Base-by-base conservation (phyloP, 768 basidiomycete species). In the Boletus patriciae region DNA sequence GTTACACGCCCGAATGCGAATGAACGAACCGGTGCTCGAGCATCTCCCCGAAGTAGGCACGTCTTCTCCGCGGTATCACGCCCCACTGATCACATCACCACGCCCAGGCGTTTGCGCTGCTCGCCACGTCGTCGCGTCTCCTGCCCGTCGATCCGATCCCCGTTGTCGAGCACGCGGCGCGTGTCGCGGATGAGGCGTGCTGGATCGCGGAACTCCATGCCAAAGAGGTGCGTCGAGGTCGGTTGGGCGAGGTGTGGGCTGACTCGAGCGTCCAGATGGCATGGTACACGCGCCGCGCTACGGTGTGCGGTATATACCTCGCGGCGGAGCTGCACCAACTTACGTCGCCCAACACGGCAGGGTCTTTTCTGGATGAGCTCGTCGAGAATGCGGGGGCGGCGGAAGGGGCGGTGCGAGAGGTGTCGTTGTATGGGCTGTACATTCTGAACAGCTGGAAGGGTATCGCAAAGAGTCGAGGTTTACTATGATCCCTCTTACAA, bases 321-420 rank as follows among this genome's bases (percentile, higher is more conserved):
- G 84, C 87, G n/a, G 83, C 89, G 58, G 91, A 93, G 72, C 75
- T 94, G 16, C 91, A 92, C 64, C 91, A 94, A 66, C 66, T 94
- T n/a, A 80, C 83, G 0, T 93, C 91, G 2, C 88, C 91, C 5
- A 65, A 74, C 13, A 90, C 90, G 3, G 83, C 88, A 0, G 72
- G 76, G 29, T 71, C 75, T 3, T 92, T 94, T 74, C 76, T 94
- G 15, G 84, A 87, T 45, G 72, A 78, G 9, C 80, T 92, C 7
- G 76, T 93, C 15, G 75, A 78, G 11, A 71, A 78, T 3, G 80
- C 83, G 3, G 70, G 76, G 3, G 60, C 70, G 2, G 62, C 84
- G 0, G 78, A 82, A 45, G 69, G 70, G 1, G 76, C 80, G 0
- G 54, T 88, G 9, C 74, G 74, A 41, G 87, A 91, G 56, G 75